Percentiles rank a stretch among this genome's conserved stretches.
These are phyloP conservation scores for Daedaleopsis nitida DNA, from an alignment of 768 basidiomycete species.

Conservation along the genomic window DNA sequence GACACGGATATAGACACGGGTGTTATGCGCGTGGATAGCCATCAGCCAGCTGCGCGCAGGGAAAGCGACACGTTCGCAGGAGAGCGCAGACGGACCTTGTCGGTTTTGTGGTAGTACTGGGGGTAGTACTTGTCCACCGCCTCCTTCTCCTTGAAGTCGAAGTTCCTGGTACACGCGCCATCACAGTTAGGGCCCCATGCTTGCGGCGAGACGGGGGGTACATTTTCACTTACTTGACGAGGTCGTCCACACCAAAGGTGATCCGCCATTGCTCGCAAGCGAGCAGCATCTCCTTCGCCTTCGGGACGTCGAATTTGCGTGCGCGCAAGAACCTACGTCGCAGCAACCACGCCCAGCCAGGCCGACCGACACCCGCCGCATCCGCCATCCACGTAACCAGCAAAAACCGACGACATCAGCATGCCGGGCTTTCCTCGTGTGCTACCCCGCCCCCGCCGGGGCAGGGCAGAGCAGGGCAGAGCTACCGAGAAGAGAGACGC, in stretches of 20 bases:
- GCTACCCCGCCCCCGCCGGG: too few relatives aligned
- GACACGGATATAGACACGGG: neutral
- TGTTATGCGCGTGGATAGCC: neutral
- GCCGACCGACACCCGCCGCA: neutral
- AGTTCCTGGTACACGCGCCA: slow-evolving; percentile 53
- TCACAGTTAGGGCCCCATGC: neutral
- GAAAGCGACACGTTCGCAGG: neutral
- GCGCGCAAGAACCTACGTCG: slow-evolving; percentile 79
- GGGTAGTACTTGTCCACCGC: slow-evolving; percentile 93
- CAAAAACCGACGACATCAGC: neutral
- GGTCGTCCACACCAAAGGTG: slow-evolving; percentile 79
- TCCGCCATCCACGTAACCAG: neutral
- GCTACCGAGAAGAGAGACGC: slow-evolving; percentile 19
- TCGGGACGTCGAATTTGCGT: slow-evolving; percentile 84
- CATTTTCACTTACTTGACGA: slow-evolving; percentile 53
- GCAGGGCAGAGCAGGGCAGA: too few relatives aligned
- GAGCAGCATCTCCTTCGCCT: slow-evolving; percentile 84
- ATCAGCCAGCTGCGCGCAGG: neutral
- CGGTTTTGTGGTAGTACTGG: slow-evolving; percentile 94
- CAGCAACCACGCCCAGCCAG: neutral
- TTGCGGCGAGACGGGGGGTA: neutral
- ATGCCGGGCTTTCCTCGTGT: too few relatives aligned
- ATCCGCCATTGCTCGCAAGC: slow-evolving; percentile 87
- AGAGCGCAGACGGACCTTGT: slow-evolving; percentile 60
- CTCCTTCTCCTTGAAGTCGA: slow-evolving; percentile 81